Conservation (phyloP, 352 stramenopile species). For the Saprolegnia parasitica region DNA sequence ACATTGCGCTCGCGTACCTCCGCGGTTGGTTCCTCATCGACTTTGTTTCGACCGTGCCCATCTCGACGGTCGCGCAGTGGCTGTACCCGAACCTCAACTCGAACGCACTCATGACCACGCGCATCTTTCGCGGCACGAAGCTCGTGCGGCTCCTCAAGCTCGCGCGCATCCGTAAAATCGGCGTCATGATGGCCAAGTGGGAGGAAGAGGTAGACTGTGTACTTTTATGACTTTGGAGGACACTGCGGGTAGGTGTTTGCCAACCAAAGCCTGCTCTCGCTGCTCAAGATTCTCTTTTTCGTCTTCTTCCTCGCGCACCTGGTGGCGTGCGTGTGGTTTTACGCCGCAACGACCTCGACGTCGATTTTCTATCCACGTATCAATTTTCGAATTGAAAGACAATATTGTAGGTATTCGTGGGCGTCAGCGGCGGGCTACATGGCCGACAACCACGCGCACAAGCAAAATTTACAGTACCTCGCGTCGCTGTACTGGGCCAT, state of each 20-base stretch:
- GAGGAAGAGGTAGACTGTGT: constrained; percentile 48
- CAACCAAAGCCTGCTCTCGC: constrained; percentile 74
- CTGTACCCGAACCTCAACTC: constrained; percentile 33
- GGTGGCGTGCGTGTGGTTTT: constrained; percentile 87
- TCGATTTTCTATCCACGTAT: background rate
- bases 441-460: constrained; percentile 32
- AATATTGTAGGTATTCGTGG: constrained; percentile 20
- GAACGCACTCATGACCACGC: constrained; percentile 54
- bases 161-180: constrained; percentile 82
- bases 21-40: constrained; percentile 78
- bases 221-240: no score
- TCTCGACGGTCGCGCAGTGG: constrained; percentile 52
- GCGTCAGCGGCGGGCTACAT: constrained; percentile 15
- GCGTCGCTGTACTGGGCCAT: constrained; percentile 91
- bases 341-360: constrained; percentile 31
- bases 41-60: constrained; percentile 78
- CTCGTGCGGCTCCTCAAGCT: constrained; percentile 86
- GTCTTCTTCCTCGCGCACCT: constrained; percentile 88
- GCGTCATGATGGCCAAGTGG: constrained; percentile 74
- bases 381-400: background rate
- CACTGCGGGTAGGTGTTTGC: constrained; percentile 43
- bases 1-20: constrained; percentile 54
- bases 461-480: constrained; percentile 68
- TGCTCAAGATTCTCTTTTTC: constrained; percentile 64
- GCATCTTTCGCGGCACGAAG: constrained; percentile 55